Base-by-base conservation (phyloP, 192 early-diverging fungal genomes). In the Backusella parvicylindrica region DNA sequence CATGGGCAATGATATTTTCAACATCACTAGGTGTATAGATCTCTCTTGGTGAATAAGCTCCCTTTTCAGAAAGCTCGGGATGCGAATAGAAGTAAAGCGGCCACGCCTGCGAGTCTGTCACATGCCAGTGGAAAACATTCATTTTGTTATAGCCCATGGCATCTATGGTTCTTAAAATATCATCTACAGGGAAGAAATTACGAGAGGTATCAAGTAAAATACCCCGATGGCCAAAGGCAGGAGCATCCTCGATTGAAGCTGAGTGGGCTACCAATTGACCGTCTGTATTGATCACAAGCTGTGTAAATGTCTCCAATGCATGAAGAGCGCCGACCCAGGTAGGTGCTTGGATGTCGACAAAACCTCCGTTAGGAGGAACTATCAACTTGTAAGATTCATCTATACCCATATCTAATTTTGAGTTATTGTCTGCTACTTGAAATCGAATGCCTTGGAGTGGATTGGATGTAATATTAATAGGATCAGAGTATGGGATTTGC, bases 41-140 rank as follows among this genome's bases (percentile, higher is more conserved):
- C 81, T 93, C 87, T 32, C 74, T 76, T 13, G 84, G 41, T 11
- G 86, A 85, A 75, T 94, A 94, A 7, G 92, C 90, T 23, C 88
- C 91, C 53, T 87, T 89, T 6, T 38, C 66, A 28, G 86, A 77
- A 72, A 95, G 83, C 64, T 87, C 85, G 2, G 92, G 92, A 75
- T 87, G 77, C 12, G 80, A 83, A 68, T 86, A 82, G 64, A 90
- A 85, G 76, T 89, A 81, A 18, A 94, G 65, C 15, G 93, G 93
- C 91, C 91, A 94, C 15, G 91, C 89, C 65, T 91, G 89, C 36
- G 88, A 74, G 50, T 92, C 93, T 0, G 87, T 86, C 6, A 89
- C 83, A 74, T 94, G 92, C 91, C 91, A 94, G 78, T 94, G 92
- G 78, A 94, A 83, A 13, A 92, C 89, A 35, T 94, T 94, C 74